Evolutionary conservation across 129 eudicot species (phyloP), one percentile per base, ranked within the genome.

Genomic region (Saposhnikovia divaricata): DNA sequence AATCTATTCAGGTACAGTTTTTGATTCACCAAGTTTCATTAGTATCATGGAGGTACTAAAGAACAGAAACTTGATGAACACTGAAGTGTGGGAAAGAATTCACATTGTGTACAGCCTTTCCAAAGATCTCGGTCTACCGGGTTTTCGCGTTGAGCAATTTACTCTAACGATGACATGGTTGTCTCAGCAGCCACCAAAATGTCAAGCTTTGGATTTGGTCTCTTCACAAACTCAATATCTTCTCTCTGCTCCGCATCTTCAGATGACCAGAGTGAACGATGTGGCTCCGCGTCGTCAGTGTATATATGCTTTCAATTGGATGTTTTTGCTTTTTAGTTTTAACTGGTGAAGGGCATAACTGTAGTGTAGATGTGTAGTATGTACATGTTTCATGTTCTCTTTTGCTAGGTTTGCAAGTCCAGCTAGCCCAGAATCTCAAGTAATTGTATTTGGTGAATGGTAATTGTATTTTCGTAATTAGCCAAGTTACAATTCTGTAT

Each of bases 181-280:
- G 88, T 96, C 0, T 25, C 94, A 0, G 97, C 98, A 0, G 96
- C 99, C 19, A 96, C 97, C 11, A 96, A 96, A 78, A 96, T 96
- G 99, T 92, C 99, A 3, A 96, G 99, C 66, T 96, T 96, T 74
- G 97, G 97, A 18, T 77, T n/a, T 92, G 43, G 84, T 96, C 18
- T 96, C 99, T 19, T 91, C 99, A 4, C 99, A 92, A 83, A 96
- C 99, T 19, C 99, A 96, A 70, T 88, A 89, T 44, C 86, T 96
- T 19, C 84, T 96, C 3, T 89, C 97, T 1, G 88, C 81, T 10
- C n/a, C n/a, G n/a, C n/a, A n/a, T n/a, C n/a, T n/a, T n/a, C n/a
- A n/a, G n/a, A n/a, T n/a, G n/a, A n/a, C n/a, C n/a, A n/a, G n/a
- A n/a, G n/a, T n/a, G n/a, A n/a, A n/a, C n/a, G n/a, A n/a, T n/a